Evolutionary conservation across 257 asterid genomes (phyloP), one percentile per base, ranked within the genome.

Genomic region (Vinca minor): DNA sequence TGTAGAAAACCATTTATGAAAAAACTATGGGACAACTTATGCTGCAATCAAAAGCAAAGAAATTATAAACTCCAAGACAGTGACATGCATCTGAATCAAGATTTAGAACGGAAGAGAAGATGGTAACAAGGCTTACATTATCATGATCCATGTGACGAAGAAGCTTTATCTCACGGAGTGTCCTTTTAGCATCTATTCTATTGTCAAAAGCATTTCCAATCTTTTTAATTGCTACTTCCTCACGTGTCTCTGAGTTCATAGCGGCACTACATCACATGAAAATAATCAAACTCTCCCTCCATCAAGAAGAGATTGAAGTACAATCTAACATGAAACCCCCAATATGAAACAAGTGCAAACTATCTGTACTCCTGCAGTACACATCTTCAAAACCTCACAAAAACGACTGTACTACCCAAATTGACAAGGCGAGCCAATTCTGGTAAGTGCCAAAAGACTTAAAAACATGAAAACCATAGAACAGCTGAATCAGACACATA

Each of bases 191-290:
- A n/a, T n/a, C n/a, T n/a, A n/a, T n/a, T n/a, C n/a, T n/a, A n/a
- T n/a, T n/a, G n/a, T n/a, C n/a, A n/a, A n/a, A n/a, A n/a, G n/a
- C n/a, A n/a, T n/a, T n/a, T n/a, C n/a, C n/a, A n/a, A n/a, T n/a
- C n/a, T n/a, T n/a, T n/a, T n/a, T n/a, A n/a, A n/a, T n/a, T n/a
- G n/a, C n/a, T n/a, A n/a, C n/a, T n/a, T n/a, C n/a, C n/a, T n/a
- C n/a, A n/a, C n/a, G n/a, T n/a, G n/a, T n/a, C n/a, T n/a, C n/a
- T n/a, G n/a, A n/a, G n/a, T n/a, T n/a, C n/a, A 84, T 58, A 78
- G 96, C 98, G 58, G 98, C 95, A 73, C 98, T 92, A 67, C 44
- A 76, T 28, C 78, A 64, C 71, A 79, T 29, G 66, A 73, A 73
- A 63, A 61, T 62, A n/a, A 68, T 74, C 76, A 78, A 70, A 74